Percentiles rank a stretch among this genome's conserved stretches.
Conservation (phyloP, 73 alveolate species). For the Effrenium voratum region DNA sequence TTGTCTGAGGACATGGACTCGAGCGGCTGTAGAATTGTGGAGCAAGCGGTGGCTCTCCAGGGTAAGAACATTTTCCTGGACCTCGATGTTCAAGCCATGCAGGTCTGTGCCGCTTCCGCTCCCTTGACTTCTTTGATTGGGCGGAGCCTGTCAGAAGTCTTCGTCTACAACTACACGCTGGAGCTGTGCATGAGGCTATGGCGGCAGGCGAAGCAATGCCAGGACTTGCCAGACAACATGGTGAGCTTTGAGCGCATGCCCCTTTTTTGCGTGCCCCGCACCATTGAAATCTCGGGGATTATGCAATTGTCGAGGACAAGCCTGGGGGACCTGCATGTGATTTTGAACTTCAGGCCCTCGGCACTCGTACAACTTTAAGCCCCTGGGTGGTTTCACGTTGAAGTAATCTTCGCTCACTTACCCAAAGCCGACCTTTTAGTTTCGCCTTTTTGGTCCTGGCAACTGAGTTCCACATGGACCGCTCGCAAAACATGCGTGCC, state of each 20-base stretch:
- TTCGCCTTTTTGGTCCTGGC: too few species aligned
- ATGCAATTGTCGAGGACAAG: not conserved
- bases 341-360: slow-evolving; percentile 6
- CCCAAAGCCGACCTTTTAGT: too few species aligned
- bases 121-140: not conserved
- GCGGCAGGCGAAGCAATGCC: not conserved
- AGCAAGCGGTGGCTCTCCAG: not conserved
- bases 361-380: too few species aligned
- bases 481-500: too few species aligned
- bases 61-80: slow-evolving; percentile 11
- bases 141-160: not conserved
- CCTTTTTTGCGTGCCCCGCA: not conserved
- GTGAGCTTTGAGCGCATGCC: slow-evolving; percentile 29
- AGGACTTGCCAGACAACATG: not conserved
- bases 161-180: not conserved
- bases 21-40: not conserved
- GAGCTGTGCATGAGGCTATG: not conserved
- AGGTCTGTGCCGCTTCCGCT: slow-evolving; percentile 10
- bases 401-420: too few species aligned
- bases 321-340: slow-evolving; percentile 2
- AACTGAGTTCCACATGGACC: too few species aligned
- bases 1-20: not conserved
- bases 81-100: not conserved
- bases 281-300: slow-evolving; percentile 17
- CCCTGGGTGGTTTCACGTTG: too few species aligned